Base-by-base conservation (phyloP, 768 basidiomycete species). In the Porpolomopsis calyptriformis region DNA sequence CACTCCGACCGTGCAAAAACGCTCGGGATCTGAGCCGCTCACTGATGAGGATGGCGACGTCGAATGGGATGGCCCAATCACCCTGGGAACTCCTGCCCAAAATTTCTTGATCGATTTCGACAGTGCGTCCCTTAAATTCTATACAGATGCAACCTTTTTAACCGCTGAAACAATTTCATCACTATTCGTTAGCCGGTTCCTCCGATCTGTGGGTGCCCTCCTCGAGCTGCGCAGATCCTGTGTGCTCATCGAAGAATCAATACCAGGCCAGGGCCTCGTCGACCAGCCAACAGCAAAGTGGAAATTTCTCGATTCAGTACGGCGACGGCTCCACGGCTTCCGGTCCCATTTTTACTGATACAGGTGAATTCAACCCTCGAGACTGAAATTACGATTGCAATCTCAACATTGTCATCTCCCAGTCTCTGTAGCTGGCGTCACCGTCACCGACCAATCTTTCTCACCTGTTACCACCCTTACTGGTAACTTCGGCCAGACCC, bases 71-170 rank as follows among this genome's bases (percentile, higher is more conserved):
- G 70, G 69, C 24, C 52, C 54, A 23, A 60, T 71, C 46, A 53
- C 61, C 16, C 66, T 70, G 47, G 70, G 69, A 39, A 65, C 62
- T 9, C 65, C 64, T 7, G 53, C 51, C 4, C 63, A 67, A 48
- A 40, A 51, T 10, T 71, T 68, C 56, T 39, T 66, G 43, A 62
- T 67, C 27, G 66, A 68, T 53, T 70, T 70, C 44, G 69, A 71
- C 55, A 70, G 64, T 58, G 52, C 39, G 56, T n/a, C n/a, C n/a
- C n/a, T n/a, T n/a, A n/a, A n/a, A n/a, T n/a, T n/a, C n/a, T n/a
- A n/a, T 54, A 14, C n/a, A n/a, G n/a, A n/a, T n/a, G n/a, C 14
- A 7, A 14, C 7, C 29, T 31, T 7, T 7, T 31, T 7, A 31
- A 7, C 29, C 7, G 29, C 7, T 14, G 7, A 31, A 7, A 31